A percentile compares a stretch with the other conserved stretches of the same genome.
Evolutionary conservation across 306 rosid species (phyloP).

Genomic region (Medicago arabica): DNA sequence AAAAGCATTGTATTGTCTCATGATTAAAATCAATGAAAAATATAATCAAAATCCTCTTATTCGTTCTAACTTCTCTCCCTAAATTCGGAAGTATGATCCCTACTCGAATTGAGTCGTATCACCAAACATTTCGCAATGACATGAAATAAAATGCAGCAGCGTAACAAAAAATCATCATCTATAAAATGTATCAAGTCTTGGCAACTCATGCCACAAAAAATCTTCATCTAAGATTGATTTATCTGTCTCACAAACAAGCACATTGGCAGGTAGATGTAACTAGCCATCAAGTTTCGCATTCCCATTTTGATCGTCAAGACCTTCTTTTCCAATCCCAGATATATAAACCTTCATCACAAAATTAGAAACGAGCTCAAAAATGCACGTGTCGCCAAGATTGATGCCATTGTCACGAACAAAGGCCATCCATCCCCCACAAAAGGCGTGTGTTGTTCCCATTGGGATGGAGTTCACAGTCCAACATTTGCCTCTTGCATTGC

Average conservation of each 20-base stretch:
- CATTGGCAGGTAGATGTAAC: constrained; percentile 49
- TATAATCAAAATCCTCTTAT: no score
- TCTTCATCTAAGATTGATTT: no score
- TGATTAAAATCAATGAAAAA: no score
- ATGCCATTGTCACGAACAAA: constrained; percentile 86
- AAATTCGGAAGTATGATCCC: no score
- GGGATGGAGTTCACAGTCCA: constrained; percentile 94
- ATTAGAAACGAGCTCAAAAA: constrained; percentile 75
- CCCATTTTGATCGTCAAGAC: constrained; percentile 58
- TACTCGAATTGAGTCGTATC: no score
- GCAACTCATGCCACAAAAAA: no score
- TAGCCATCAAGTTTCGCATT: constrained; percentile 53
- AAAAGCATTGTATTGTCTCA: no score
- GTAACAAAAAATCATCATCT: no score
- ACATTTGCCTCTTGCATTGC: constrained; percentile 69
- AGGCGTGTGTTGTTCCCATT: constrained; percentile 75
- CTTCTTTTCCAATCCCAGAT: constrained; percentile 71
- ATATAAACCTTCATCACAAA: constrained; percentile 77
- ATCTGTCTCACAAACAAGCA: constrained; percentile 40
- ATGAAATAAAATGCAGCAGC: no score
- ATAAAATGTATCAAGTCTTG: no score
- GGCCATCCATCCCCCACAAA: constrained; percentile 98
- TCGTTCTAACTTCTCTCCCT: no score
- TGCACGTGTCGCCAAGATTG: constrained; percentile 80
- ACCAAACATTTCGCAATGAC: no score